Percentiles rank a stretch among this genome's conserved stretches.
Evolutionary conservation across 2,329 filamentous ascomycete genomes (phyloP).

Genomic region (Onygenales sp.): DNA sequence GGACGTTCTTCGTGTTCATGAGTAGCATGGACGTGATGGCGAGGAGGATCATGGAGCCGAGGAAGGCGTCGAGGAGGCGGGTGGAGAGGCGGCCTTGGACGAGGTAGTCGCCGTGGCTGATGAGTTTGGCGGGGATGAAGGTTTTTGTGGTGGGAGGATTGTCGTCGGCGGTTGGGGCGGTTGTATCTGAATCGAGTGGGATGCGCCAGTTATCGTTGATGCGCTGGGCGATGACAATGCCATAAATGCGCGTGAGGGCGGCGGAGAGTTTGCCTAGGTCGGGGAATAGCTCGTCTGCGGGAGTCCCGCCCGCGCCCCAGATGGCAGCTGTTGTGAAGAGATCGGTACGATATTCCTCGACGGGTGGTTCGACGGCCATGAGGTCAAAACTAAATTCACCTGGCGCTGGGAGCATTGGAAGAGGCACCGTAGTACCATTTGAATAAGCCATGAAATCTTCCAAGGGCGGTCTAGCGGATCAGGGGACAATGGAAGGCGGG

Average conservation of each 20-base stretch:
- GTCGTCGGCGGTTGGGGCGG: background rate
- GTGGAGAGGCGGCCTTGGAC: conserved; percentile 15
- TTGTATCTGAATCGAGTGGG: conserved; percentile 6
- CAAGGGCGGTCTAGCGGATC: conserved; percentile 4
- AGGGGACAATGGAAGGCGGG: conserved; percentile 7
- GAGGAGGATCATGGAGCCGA: conserved; percentile 14
- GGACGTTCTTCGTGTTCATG: conserved; percentile 12
- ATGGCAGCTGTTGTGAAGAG: conserved; percentile 5
- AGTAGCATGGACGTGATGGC: conserved; percentile 8
- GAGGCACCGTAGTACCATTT: conserved; percentile 1
- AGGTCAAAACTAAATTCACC: conserved; percentile 4
- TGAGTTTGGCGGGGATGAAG: conserved; percentile 4
- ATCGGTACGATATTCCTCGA: conserved; percentile 4
- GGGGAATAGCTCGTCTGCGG: conserved; percentile 5
- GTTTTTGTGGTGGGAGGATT: background rate
- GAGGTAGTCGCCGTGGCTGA: conserved; percentile 10
- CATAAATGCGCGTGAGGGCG: conserved; percentile 3
- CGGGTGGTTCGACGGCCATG: conserved; percentile 1
- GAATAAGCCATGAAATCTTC: conserved; percentile 8
- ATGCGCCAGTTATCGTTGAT: conserved; percentile 6
- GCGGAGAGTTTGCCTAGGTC: conserved; percentile 1
- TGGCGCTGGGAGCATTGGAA: conserved; percentile 2
- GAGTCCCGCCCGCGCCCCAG: conserved; percentile 3
- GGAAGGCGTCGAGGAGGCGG: conserved; percentile 12
- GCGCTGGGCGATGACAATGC: conserved; percentile 6